Evolutionary conservation across 345 rosid genomes (phyloP).

Genomic region (Arabis alpina): DNA sequence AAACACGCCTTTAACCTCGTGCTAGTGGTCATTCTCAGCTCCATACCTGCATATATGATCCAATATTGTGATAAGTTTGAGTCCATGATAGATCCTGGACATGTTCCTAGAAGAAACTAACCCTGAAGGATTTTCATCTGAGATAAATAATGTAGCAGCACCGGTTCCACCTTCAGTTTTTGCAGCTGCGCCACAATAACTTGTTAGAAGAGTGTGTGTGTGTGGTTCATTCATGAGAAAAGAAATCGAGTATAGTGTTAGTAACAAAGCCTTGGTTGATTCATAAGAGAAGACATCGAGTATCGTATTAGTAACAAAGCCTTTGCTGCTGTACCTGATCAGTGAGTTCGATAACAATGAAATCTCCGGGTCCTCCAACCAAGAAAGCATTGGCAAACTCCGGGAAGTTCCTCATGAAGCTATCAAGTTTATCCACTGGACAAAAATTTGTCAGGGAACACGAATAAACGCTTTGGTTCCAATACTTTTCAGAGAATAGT

Average conservation of each 20-base stretch:
- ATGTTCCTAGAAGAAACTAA: conserved; percentile 34
- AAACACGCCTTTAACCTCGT: conserved; percentile 91
- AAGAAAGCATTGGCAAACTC: conserved; percentile 83
- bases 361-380: conserved; percentile 85
- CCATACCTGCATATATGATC: conserved; percentile 65
- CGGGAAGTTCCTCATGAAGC: conserved; percentile 77
- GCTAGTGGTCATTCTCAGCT: conserved; percentile 93
- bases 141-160: conserved; percentile 83
- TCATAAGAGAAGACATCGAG: neutral
- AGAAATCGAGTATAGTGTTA: neutral
- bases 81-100: neutral
- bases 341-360: conserved; percentile 89
- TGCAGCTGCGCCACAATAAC: conserved; percentile 63
- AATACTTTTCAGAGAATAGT: neutral
- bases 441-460: conserved; percentile 29
- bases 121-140: conserved; percentile 85
- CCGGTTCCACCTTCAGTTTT: conserved; percentile 98
- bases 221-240: neutral
- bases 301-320: neutral
- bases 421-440: conserved; percentile 80
- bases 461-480: conserved; percentile 18
- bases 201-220: conserved; percentile 12
- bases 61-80: neutral
- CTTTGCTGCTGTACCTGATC: conserved; percentile 69
- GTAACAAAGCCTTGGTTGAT: too few relatives aligned